A percentile compares a stretch with the other conserved stretches of the same genome.
phyloP scores from a whole-genome alignment of 768 basidiomycete species.

The Dioszegia hungarica region DNA sequence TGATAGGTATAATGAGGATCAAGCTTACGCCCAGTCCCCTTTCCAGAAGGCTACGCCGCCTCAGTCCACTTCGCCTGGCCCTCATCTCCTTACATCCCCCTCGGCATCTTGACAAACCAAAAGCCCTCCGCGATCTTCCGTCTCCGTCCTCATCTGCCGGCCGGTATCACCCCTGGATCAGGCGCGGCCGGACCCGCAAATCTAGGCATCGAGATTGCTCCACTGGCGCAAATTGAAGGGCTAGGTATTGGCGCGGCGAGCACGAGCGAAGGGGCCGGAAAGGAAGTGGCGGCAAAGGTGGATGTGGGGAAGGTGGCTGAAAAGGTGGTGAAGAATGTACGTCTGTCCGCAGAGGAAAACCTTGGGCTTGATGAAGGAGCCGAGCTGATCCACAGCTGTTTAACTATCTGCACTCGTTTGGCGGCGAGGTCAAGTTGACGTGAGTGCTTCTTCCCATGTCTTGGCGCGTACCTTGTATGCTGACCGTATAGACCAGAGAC shows the following conservation, averaged over 20 bases:
- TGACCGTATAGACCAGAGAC: constrained; percentile 38
- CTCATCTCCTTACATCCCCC: constrained; percentile 39
- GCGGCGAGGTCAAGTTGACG: constrained; percentile 45
- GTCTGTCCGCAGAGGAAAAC: constrained; percentile 5
- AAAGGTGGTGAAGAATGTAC: constrained; percentile 48
- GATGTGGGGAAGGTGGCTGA: constrained; percentile 45
- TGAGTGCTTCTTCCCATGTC: constrained; percentile 16
- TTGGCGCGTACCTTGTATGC: not conserved
- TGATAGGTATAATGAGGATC: not conserved
- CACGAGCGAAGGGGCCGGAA: no score
- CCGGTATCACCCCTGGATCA: not conserved
- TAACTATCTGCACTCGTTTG: constrained; percentile 49
- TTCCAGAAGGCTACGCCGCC: constrained; percentile 47
- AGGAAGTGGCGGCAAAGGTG: constrained; percentile 20
- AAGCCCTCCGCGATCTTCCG: constrained; percentile 44
- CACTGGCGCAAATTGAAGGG: constrained; percentile 28
- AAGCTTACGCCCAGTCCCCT: constrained; percentile 31
- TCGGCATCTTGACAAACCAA: constrained; percentile 42
- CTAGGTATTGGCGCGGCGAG: constrained; percentile 1
- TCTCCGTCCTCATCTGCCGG: constrained; percentile 32
- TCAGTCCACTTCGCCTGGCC: constrained; percentile 48
- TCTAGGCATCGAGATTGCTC: constrained; percentile 45
- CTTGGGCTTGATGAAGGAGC: not conserved
- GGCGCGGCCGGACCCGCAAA: constrained; percentile 24
- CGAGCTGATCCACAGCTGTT: constrained; percentile 35